Evolutionary conservation across 2,329 filamentous ascomycete genomes (phyloP).

Genomic region (Ceratocystis eucalypticola): DNA sequence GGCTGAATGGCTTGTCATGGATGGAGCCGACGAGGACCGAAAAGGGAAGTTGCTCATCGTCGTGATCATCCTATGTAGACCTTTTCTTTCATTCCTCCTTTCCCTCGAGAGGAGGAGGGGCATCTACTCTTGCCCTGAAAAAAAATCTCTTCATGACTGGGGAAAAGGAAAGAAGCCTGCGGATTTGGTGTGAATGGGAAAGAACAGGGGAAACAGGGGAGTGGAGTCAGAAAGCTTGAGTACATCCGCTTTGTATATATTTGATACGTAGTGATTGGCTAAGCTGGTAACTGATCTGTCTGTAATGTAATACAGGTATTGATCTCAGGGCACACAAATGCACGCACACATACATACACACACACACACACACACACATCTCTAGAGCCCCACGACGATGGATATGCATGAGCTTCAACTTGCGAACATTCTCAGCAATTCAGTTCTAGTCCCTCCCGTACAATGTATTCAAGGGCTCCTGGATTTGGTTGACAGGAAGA

Average conservation of each 20-base stretch:
- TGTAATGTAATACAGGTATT: too few species aligned
- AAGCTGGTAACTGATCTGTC: too few species aligned
- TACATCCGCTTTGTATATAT: neutral
- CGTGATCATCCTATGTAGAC: neutral
- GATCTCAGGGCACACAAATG: too few species aligned
- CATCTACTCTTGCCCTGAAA: too few species aligned
- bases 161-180: too few species aligned
- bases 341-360: too few species aligned
- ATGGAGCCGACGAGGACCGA: neutral
- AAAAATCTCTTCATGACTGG: too few species aligned
- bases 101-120: too few species aligned
- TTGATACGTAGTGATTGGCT: neutral
- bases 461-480: neutral
- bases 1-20: neutral
- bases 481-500: conserved; percentile 2
- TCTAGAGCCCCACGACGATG: neutral
- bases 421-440: neutral
- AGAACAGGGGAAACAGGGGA: neutral
- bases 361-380: neutral
- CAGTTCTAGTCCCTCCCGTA: neutral
- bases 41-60: neutral
- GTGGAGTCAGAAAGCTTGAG: neutral
- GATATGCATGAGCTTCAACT: neutral
- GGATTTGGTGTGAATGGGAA: neutral
- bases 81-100: neutral